A percentile compares a stretch with the other conserved stretches of the same genome.
These are phyloP conservation scores for Neocucurbitaria cava DNA, from an alignment of 2,329 filamentous ascomycete species.

Conservation along the genomic window DNA sequence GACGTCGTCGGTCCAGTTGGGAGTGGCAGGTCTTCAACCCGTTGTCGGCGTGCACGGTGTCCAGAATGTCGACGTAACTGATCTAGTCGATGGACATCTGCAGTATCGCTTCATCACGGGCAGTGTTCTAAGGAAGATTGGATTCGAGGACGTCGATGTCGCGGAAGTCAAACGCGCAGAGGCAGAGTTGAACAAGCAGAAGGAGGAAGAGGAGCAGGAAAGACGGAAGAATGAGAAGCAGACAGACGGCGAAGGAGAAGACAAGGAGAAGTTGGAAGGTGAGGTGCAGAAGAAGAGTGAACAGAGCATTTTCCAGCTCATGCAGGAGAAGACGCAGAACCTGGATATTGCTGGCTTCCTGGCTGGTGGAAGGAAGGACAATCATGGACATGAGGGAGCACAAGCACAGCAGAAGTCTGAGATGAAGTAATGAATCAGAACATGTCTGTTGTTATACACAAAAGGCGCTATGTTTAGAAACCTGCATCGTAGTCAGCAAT, in stretches of 20 bases:
- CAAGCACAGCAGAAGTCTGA: neutral
- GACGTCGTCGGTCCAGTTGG: constrained; percentile 80
- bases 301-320: constrained; percentile 52
- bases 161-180: constrained; percentile 57
- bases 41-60: constrained; percentile 73
- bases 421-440: neutral
- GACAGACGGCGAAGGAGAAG: constrained; percentile 26
- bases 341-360: constrained; percentile 20
- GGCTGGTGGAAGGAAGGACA: neutral
- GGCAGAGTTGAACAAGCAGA: constrained; percentile 52
- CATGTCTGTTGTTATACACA: neutral
- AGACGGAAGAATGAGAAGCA: constrained; percentile 42
- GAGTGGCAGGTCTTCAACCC: constrained; percentile 82
- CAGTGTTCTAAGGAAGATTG: constrained; percentile 59
- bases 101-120: constrained; percentile 60
- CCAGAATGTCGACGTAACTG: constrained; percentile 62
- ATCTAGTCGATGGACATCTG: constrained; percentile 59
- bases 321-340: constrained; percentile 50
- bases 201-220: constrained; percentile 51
- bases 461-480: neutral
- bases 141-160: constrained; percentile 60
- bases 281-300: constrained; percentile 55
- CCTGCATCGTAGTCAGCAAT: neutral
- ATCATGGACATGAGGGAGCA: neutral
- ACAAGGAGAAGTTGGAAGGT: constrained; percentile 47